phyloP scores from a whole-genome alignment of 2,329 filamentous ascomycete genomes.

The Claviceps humidiphila region DNA sequence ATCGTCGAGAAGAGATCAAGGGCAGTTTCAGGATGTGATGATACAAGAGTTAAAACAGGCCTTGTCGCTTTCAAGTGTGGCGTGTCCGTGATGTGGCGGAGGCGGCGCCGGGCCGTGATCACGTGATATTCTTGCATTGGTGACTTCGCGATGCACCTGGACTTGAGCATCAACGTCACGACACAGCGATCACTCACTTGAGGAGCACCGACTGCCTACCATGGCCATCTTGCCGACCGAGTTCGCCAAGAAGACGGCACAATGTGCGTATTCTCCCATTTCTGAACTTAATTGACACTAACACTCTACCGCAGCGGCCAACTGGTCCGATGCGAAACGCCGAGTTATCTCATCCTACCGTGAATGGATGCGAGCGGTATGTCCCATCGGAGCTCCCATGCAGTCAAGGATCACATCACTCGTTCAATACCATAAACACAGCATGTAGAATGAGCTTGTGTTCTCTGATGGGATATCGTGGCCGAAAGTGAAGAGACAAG shows the following conservation, averaged over 20 bases:
- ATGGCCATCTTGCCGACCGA: constrained; percentile 91
- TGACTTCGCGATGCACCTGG: constrained; percentile 2
- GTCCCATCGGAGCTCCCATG: constrained; percentile 25
- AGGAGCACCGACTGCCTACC: constrained; percentile 30
- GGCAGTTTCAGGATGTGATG: neutral
- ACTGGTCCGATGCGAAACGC: constrained; percentile 76
- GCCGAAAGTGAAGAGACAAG: neutral
- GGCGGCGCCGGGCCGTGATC: constrained; percentile 10
- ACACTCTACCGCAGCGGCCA: constrained; percentile 50
- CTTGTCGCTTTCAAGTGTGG: constrained; percentile 6
- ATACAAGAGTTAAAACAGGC: neutral
- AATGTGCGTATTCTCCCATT: constrained; percentile 44
- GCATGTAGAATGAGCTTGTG: neutral
- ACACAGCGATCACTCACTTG: constrained; percentile 14
- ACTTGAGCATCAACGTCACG: constrained; percentile 14
- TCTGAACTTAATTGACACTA: constrained; percentile 16
- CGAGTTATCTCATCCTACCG: constrained; percentile 84
- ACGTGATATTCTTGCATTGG: constrained; percentile 16
- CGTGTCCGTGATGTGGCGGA: constrained; percentile 1
- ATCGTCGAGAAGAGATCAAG: neutral
- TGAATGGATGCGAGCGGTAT: constrained; percentile 91
- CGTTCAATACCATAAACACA: neutral
- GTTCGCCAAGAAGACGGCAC: constrained; percentile 68
- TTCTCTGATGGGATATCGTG: too few relatives aligned
- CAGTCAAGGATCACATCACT: neutral